phyloP scores from a whole-genome alignment of 345 rosid genomes.

The Camelina hispida region DNA sequence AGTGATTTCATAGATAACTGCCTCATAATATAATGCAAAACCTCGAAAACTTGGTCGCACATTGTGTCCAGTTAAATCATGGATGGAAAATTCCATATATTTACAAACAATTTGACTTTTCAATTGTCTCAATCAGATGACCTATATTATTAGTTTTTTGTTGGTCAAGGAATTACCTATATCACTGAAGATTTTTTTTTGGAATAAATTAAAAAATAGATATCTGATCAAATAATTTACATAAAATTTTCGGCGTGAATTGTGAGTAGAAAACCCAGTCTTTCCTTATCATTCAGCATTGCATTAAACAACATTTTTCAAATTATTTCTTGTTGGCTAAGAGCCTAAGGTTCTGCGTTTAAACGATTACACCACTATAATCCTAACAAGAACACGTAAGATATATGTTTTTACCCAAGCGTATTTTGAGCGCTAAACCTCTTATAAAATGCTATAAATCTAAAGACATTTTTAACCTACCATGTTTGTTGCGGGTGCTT shows the following conservation, averaged over 20 bases:
- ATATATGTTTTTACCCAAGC: too few relatives aligned
- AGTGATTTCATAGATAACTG: background rate
- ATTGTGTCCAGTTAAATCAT: slow-evolving; percentile 2
- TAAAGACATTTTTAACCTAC: too few relatives aligned
- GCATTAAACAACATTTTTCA: background rate
- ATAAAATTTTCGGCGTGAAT: background rate
- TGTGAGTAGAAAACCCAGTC: background rate
- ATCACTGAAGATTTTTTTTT: background rate
- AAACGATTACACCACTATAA: too few relatives aligned
- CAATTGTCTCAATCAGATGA: slow-evolving; percentile 1
- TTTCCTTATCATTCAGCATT: background rate
- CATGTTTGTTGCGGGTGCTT: too few relatives aligned
- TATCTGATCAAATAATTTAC: background rate
- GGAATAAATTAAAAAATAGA: background rate
- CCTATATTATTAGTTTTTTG: background rate
- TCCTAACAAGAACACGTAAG: too few relatives aligned
- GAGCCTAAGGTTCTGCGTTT: too few relatives aligned
- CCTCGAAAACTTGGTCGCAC: slow-evolving; percentile 17
- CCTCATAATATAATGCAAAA: background rate
- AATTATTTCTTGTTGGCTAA: background rate
- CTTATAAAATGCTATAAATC: too few relatives aligned
- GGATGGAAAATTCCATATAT: slow-evolving; percentile 8
- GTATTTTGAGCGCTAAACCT: too few relatives aligned
- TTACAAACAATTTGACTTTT: slow-evolving; percentile 26
- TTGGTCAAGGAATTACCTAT: background rate